Conservation (phyloP, 2,329 filamentous ascomycete species). For the Microdochium paspali region DNA sequence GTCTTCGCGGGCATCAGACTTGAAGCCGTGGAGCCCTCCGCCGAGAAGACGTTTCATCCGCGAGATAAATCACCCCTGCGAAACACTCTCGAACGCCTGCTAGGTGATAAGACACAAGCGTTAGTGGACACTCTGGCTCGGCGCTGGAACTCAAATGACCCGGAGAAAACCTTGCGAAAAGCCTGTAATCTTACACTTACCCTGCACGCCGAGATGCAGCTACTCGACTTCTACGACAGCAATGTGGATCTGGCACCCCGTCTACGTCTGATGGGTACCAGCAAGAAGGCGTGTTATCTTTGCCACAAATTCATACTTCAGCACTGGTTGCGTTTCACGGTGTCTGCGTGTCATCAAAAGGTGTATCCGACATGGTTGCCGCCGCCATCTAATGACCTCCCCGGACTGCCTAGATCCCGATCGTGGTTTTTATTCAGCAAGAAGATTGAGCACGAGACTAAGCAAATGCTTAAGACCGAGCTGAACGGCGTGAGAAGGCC, state of each 20-base stretch:
- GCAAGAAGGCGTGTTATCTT: slow-evolving; percentile 18
- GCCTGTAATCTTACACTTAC: slow-evolving; percentile 12
- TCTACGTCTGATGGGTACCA: slow-evolving; percentile 13
- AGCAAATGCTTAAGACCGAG: slow-evolving; percentile 8
- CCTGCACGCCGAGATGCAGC: slow-evolving; percentile 18
- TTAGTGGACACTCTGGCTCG: not conserved
- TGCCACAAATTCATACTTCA: slow-evolving; percentile 15
- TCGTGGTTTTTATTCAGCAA: not conserved
- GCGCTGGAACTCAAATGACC: slow-evolving; percentile 6
- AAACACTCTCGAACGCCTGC: not conserved
- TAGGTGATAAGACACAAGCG: not conserved
- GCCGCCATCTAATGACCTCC: slow-evolving; percentile 8
- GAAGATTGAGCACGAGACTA: slow-evolving; percentile 1
- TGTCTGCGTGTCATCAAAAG: slow-evolving; percentile 21
- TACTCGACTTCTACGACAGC: slow-evolving; percentile 14
- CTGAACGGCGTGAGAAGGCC: slow-evolving; percentile 8
- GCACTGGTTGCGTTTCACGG: slow-evolving; percentile 12
- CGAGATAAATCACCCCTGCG: not conserved
- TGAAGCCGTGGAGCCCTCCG: slow-evolving; percentile 5
- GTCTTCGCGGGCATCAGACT: slow-evolving; percentile 13
- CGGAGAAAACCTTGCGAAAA: slow-evolving; percentile 9
- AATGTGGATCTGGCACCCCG: slow-evolving; percentile 7
- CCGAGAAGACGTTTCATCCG: not conserved
- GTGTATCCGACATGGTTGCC: slow-evolving; percentile 22
- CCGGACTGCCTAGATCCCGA: not conserved